These are phyloP conservation scores for Syncephalis fuscata DNA, from an alignment of 371 early-diverging fungal genomes.

Conservation along the genomic window DNA sequence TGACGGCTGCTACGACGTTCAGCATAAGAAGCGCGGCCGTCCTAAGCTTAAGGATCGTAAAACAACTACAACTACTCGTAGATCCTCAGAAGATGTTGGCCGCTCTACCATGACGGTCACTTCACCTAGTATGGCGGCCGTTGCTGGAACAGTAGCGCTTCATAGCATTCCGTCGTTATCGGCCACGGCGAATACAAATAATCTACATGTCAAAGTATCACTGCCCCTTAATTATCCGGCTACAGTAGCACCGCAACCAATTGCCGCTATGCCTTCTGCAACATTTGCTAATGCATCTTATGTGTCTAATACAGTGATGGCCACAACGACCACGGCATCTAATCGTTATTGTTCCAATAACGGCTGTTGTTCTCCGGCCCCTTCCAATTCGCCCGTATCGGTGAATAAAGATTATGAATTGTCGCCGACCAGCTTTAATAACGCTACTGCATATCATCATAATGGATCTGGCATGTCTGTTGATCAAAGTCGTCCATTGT, in stretches of 20 bases:
- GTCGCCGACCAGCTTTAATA: neutral
- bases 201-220: constrained; percentile 13
- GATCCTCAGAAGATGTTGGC: constrained; percentile 10
- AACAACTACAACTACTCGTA: constrained; percentile 6
- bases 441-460: no score
- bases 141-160: neutral
- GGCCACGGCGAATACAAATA: neutral
- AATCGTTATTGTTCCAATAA: neutral
- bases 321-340: constrained; percentile 1
- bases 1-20: constrained; percentile 59
- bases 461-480: no score
- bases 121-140: constrained; percentile 2
- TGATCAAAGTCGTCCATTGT: no score
- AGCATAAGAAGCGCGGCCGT: constrained; percentile 66
- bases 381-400: neutral
- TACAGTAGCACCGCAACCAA: neutral
- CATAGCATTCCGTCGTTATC: no score
- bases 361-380: neutral
- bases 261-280: neutral
- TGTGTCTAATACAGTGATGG: neutral
- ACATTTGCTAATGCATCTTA: neutral
- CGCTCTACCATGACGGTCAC: constrained; percentile 4
- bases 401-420: neutral
- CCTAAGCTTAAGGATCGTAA: constrained; percentile 47
- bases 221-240: constrained; percentile 13